These are phyloP conservation scores for Cutaneotrichosporon sp. DNA, from an alignment of 1,284 basidiomycete genomes.

Conservation along the genomic window DNA sequence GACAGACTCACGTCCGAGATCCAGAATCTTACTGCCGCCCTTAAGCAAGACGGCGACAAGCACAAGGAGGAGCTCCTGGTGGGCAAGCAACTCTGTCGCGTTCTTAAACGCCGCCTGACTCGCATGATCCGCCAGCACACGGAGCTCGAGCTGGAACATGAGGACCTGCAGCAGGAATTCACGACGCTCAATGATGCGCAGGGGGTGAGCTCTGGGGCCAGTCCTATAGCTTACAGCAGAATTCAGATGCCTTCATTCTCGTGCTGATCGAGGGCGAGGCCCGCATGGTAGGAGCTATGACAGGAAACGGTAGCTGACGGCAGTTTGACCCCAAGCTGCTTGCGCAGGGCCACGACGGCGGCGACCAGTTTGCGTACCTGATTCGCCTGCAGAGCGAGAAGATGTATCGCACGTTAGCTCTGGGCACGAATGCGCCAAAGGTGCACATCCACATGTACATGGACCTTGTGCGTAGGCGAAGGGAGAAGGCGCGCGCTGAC, in stretches of 20 bases:
- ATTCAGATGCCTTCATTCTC: conserved; percentile 6
- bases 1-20: background rate
- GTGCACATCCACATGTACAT: conserved; percentile 20
- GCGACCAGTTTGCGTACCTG: conserved; percentile 5
- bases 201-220: background rate
- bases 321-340: conserved; percentile 24
- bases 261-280: conserved; percentile 27
- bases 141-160: conserved; percentile 23
- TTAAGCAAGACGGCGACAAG: background rate
- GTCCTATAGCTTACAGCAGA: background rate
- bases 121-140: conserved; percentile 28
- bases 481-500: background rate
- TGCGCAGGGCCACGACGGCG: conserved; percentile 13
- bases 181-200: conserved; percentile 22
- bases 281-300: conserved; percentile 21
- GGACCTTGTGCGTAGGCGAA: conserved; percentile 22
- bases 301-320: background rate
- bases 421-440: background rate
- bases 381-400: conserved; percentile 4
- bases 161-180: conserved; percentile 47
- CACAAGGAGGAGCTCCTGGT: background rate
- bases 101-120: background rate
- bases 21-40: background rate
- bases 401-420: background rate
- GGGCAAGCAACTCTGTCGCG: background rate